Evolutionary conservation across 306 rosid species (phyloP).

Genomic region (Cucumis cinereus): DNA sequence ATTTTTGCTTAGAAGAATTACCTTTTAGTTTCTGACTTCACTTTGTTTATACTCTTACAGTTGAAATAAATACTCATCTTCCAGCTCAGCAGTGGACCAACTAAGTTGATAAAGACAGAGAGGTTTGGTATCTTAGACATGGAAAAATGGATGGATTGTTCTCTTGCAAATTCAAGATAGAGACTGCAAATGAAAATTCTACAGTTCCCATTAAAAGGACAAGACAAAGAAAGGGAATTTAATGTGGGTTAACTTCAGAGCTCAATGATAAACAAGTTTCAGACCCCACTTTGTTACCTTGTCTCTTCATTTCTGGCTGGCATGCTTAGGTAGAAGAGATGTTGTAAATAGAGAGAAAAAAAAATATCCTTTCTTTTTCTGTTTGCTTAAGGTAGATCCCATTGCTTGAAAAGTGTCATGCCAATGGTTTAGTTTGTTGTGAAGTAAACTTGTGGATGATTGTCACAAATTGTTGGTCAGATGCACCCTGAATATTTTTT

Average conservation of each 20-base stretch:
- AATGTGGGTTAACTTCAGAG: constrained; percentile 9
- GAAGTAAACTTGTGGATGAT: background rate
- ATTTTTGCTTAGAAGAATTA: background rate
- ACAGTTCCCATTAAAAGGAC: background rate
- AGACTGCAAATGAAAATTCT: background rate
- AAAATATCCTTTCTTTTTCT: background rate
- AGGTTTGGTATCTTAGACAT: background rate
- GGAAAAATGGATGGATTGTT: background rate
- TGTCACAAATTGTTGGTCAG: background rate
- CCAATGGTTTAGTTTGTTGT: background rate
- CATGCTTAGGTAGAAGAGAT: background rate
- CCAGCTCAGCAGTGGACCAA: background rate
- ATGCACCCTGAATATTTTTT: background rate
- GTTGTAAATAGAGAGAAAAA: background rate
- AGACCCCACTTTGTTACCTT: constrained; percentile 8
- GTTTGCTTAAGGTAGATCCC: background rate
- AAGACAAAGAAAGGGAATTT: background rate
- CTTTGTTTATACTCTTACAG: background rate
- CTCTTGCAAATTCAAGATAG: background rate
- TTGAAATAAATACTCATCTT: background rate
- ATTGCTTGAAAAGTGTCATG: background rate
- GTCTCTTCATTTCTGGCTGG: constrained; percentile 5
- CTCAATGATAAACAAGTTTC: background rate
- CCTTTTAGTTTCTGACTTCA: background rate
- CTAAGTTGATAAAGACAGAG: background rate